Conservation (phyloP, 345 rosid species). For the Chamaenerion angustifolium region DNA sequence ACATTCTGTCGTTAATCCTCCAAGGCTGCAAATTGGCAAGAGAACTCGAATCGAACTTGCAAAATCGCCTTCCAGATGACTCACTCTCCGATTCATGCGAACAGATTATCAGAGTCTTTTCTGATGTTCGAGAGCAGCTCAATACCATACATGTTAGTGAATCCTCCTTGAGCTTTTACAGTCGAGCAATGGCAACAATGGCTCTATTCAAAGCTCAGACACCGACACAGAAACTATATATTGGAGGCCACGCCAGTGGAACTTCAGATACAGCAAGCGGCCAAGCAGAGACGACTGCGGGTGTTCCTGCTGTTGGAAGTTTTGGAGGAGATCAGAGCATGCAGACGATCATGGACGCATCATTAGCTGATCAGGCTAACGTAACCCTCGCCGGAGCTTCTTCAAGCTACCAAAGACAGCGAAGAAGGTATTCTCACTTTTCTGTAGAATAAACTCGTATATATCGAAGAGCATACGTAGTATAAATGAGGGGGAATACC, state of each 20-base stretch:
- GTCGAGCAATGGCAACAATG: too few species aligned
- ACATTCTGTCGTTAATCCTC: constrained; percentile 14
- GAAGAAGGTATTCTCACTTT: not conserved
- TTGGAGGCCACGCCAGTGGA: not conserved
- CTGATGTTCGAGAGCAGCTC: not conserved
- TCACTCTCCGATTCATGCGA: constrained; percentile 24
- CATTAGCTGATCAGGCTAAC: too few species aligned
- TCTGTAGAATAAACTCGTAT: too few species aligned
- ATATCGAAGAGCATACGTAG: not conserved
- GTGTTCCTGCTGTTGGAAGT: too few species aligned
- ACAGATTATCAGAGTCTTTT: constrained; percentile 16
- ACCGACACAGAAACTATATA: not conserved
- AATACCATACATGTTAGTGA: too few species aligned
- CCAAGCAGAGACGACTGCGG: too few species aligned
- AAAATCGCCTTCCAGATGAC: constrained; percentile 17
- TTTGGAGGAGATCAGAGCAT: too few species aligned
- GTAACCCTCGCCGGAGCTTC: not conserved
- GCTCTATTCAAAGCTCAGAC: not conserved
- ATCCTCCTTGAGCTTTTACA: too few species aligned
- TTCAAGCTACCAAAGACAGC: not conserved
- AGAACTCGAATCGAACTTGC: constrained; percentile 37
- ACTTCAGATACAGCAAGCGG: too few species aligned
- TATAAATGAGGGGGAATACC: too few species aligned
- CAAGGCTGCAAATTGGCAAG: constrained; percentile 33
- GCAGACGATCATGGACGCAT: too few species aligned